Base-by-base conservation (phyloP, 2,329 filamentous ascomycete genomes). In the Penicillium janthinellum region DNA sequence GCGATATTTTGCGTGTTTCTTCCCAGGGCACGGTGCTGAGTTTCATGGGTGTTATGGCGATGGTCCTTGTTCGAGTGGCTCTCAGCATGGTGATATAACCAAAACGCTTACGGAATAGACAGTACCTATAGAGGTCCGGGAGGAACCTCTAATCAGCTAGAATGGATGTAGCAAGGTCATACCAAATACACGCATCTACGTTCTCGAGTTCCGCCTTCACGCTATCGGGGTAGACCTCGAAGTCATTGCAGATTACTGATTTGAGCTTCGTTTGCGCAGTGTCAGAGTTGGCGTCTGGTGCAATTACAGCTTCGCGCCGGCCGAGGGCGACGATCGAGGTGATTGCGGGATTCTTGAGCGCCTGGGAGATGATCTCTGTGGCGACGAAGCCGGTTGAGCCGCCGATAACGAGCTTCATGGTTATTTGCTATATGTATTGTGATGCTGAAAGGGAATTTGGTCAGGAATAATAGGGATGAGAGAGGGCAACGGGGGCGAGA, bases 161-260 rank as follows among this genome's bases (percentile, higher is more conserved):
- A 22, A 4, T 17, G 12, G 25, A 34, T 14, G 17, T 31, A 17
- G 7, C 15, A 6, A 3, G 45, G 5, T 6, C 45, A 0, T 49
- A 35, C 45, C 45, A 49, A 11, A 49, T 49, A 49, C 45, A 49
- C 17, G 45, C 45, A 49, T 49, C 28, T 20, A n/a, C 45, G 25
- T 49, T 20, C n/a, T 20, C 45, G 1, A 35, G 31, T 6, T 49
- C 45, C 4, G 2, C 17, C 11, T 49, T 49, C 31, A 49, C 28
- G n/a, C 3, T 17, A 14, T 49, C 28, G 11, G 45, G 31, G 5
- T 49, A 49, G 1, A 12, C n/a, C 28, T 35, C 45, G 12, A 49
- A 49, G 10, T 49, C 20, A 0, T 49, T 15, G 10, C 28, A 49
- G 28, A 35, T 34, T 3, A 49, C 11, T 34, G 28, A 20, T 35